Conservation (phyloP, 495 filamentous ascomycete genomes). For the Aspergillus hancockii region DNA sequence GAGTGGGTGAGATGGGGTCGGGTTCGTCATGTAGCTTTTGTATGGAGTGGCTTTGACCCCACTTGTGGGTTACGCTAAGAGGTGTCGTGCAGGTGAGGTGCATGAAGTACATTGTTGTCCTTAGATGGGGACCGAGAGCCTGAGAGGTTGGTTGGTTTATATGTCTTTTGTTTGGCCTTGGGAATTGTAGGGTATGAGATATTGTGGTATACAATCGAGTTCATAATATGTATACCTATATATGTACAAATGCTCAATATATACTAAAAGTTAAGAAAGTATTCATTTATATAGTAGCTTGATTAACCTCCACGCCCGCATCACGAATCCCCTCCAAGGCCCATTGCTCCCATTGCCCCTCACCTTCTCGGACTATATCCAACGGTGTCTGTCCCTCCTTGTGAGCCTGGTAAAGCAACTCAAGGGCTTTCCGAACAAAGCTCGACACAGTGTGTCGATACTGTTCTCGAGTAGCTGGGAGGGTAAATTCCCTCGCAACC, state of each 20-base stretch:
- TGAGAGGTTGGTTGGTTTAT: no score
- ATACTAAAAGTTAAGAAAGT: not conserved
- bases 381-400: constrained; percentile 14
- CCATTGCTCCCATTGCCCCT: not conserved
- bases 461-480: constrained; percentile 1
- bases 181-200: no score
- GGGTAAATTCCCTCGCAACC: not conserved
- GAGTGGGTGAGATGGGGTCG: not conserved
- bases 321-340: not conserved
- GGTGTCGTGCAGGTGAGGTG: not conserved
- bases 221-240: no score
- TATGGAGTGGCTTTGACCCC: not conserved
- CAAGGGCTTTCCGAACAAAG: constrained; percentile 20
- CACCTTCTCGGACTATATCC: constrained; percentile 6
- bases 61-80: not conserved
- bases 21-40: not conserved
- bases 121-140: no score
- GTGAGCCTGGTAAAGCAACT: constrained; percentile 11
- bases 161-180: no score
- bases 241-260: no score
- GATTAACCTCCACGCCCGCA: not conserved
- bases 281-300: not conserved
- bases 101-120: not conserved
- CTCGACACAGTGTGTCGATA: constrained; percentile 11
- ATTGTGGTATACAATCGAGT: no score